These are phyloP conservation scores for Debaryomycetaceae sp. DNA, from an alignment of 1,139 yeast genomes.

Conservation along the genomic window DNA sequence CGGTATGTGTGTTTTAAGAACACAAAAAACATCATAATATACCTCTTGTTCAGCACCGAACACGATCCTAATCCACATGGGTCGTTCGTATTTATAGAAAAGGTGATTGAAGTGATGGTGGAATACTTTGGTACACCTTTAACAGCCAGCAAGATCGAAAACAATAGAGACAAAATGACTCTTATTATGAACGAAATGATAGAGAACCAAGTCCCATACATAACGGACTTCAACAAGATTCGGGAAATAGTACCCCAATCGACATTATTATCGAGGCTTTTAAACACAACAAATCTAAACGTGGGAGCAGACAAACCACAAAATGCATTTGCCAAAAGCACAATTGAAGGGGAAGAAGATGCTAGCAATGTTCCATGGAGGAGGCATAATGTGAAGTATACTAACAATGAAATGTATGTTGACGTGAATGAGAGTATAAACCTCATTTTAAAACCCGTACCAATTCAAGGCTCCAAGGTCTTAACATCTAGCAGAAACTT, in stretches of 20 bases:
- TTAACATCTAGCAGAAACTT: conserved; percentile 14
- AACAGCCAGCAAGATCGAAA: conserved; percentile 54
- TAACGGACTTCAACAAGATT: conserved; percentile 69
- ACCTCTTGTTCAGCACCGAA: conserved; percentile 16
- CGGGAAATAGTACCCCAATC: conserved; percentile 68
- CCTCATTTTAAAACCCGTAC: conserved; percentile 36
- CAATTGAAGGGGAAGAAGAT: conserved; percentile 4
- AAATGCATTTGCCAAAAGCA: conserved; percentile 8
- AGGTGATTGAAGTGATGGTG: conserved; percentile 50
- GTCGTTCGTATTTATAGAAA: conserved; percentile 53
- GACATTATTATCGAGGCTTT: conserved; percentile 35
- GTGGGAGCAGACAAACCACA: conserved; percentile 18
- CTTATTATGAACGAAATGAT: conserved; percentile 54
- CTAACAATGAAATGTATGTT: conserved; percentile 78
- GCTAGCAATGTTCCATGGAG: conserved; percentile 63
- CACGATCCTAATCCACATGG: conserved; percentile 41
- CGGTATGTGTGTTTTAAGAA: conserved; percentile 24
- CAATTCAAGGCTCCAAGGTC: conserved; percentile 8
- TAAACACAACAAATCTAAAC: conserved; percentile 32
- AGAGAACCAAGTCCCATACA: conserved; percentile 72
- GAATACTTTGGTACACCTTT: conserved; percentile 62
- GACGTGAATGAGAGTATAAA: conserved; percentile 66
- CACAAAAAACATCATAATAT: conserved; percentile 23
- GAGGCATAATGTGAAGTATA: conserved; percentile 56
- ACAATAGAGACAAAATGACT: conserved; percentile 64